A percentile compares a stretch with the other conserved stretches of the same genome.
phyloP scores from a whole-genome alignment of 176 grass and related monocot species.

The Cenchrus purpureus region DNA sequence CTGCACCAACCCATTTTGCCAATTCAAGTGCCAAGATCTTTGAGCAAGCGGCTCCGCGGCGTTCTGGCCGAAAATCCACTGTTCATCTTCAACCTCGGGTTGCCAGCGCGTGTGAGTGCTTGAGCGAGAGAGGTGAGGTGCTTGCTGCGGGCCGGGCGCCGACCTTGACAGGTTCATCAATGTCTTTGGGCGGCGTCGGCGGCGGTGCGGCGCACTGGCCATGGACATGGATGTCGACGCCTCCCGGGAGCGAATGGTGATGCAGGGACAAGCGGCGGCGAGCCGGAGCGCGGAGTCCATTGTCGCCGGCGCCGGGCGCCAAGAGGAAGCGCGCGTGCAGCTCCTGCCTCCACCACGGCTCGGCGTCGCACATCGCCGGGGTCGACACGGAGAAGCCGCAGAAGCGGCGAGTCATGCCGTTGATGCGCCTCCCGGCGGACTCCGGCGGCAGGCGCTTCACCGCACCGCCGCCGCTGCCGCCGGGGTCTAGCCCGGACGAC shows the following conservation, averaged over 20 bases:
- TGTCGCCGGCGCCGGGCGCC: neutral
- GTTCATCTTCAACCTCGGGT: too few species aligned
- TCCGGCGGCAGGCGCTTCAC: neutral
- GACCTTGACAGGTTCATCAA: slow-evolving; percentile 27
- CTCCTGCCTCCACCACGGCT: neutral
- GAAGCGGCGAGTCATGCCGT: slow-evolving; percentile 3
- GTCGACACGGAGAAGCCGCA: neutral
- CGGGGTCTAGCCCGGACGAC: too few species aligned
- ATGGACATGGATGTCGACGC: slow-evolving; percentile 16
- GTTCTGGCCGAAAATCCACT: too few species aligned
- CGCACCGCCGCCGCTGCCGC: neutral
- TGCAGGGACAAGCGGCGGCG: neutral
- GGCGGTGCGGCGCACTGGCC: neutral
- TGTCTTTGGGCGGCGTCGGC: neutral
- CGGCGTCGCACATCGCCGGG: neutral
- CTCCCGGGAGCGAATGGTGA: too few species aligned
- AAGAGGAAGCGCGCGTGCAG: slow-evolving; percentile 26
- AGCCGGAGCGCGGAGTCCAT: neutral
- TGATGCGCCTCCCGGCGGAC: neutral
- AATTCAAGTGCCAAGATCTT: too few species aligned
- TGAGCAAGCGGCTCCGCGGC: too few species aligned
- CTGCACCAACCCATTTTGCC: too few species aligned
- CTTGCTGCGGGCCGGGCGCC: neutral
- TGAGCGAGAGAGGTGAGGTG: too few species aligned
- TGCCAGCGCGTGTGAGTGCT: too few species aligned